A percentile compares a stretch with the other conserved stretches of the same genome.
phyloP scores from a whole-genome alignment of 1,284 basidiomycete species.

The Boletus smithii region DNA sequence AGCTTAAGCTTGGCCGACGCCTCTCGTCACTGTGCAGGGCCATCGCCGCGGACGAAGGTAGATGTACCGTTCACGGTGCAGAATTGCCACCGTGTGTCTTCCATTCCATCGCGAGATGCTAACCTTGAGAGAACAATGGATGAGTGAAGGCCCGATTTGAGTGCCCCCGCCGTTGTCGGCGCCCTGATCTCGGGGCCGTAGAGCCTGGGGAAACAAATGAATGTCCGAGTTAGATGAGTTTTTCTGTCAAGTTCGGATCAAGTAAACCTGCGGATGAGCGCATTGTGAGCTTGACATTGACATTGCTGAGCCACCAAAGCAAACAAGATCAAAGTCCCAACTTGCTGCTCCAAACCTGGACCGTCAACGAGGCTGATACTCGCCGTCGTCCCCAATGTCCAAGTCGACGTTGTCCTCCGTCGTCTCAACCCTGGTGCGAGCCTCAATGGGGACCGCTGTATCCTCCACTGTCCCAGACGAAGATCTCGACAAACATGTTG shows the following conservation, averaged over 20 bases:
- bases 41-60: constrained; percentile 28
- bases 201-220: neutral
- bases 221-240: neutral
- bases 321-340: constrained; percentile 22
- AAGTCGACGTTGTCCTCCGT: constrained; percentile 66
- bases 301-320: constrained; percentile 8
- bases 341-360: too few species aligned
- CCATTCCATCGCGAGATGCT: constrained; percentile 15
- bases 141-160: constrained; percentile 1
- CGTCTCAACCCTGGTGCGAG: constrained; percentile 80
- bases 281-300: neutral
- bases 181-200: constrained; percentile 2
- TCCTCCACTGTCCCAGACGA: constrained; percentile 67
- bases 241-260: neutral
- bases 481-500: constrained; percentile 85
- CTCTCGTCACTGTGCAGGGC: neutral
- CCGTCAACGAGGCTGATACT: too few species aligned
- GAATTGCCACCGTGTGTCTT: constrained; percentile 11
- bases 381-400: too few species aligned
- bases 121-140: constrained; percentile 17
- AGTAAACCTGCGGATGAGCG: too few species aligned
- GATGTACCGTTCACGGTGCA: too few species aligned
- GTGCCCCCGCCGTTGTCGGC: constrained; percentile 4
- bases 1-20: neutral
- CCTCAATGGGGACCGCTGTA: constrained; percentile 72